Conservation (phyloP, 2,329 filamentous ascomycete genomes). For the Gnomoniopsis smithogilvyi region DNA sequence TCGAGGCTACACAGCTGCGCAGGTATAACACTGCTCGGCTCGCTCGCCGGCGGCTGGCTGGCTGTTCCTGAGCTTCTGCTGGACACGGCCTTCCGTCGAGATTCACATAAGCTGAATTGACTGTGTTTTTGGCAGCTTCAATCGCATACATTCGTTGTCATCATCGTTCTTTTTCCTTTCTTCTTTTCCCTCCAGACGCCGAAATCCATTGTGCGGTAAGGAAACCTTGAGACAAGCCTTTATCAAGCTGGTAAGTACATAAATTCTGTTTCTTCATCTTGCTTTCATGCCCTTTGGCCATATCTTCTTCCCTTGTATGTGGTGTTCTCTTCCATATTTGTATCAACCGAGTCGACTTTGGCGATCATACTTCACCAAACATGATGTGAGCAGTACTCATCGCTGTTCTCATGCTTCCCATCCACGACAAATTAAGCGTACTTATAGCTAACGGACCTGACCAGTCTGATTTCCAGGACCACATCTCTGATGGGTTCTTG, state of each 20-base stretch:
- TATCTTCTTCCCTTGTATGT: too few species aligned
- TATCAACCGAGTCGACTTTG: too few species aligned
- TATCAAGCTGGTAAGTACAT: background rate
- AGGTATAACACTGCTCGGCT: conserved; percentile 7
- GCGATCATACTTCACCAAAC: too few species aligned
- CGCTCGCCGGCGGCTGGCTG: conserved; percentile 6
- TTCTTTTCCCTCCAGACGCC: background rate
- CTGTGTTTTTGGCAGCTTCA: background rate
- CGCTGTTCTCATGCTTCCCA: too few species aligned
- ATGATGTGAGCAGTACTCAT: too few species aligned
- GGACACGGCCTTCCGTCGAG: background rate
- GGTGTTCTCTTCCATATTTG: too few species aligned
- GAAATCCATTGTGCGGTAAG: background rate
- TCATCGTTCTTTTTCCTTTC: background rate
- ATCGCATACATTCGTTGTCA: background rate
- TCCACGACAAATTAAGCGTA: too few species aligned
- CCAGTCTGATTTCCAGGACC: background rate
- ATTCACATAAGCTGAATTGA: background rate
- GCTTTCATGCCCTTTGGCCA: too few species aligned
- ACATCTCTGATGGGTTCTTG: background rate
- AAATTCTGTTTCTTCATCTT: background rate
- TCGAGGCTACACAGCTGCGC: background rate
- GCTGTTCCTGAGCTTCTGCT: background rate
- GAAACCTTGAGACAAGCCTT: background rate
- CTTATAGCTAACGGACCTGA: background rate